Conservation (phyloP, 2,329 filamentous ascomycete species). For the Epichloe gansuensis region DNA sequence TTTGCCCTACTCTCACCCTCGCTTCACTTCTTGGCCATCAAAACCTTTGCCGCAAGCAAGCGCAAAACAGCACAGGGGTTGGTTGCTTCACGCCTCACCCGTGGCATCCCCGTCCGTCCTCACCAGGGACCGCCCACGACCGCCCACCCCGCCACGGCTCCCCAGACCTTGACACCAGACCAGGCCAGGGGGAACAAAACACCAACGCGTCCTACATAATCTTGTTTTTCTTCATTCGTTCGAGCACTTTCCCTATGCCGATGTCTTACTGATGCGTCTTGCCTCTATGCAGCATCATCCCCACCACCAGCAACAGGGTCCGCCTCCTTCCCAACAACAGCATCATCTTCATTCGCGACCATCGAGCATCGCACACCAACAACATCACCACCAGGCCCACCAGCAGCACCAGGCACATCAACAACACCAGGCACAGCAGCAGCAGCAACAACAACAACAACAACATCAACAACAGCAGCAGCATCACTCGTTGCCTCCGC, state of each 20-base stretch:
- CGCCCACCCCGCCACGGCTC: constrained; percentile 24
- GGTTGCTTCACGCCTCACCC: constrained; percentile 37
- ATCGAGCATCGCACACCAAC: constrained; percentile 61
- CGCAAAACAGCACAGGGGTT: constrained; percentile 19
- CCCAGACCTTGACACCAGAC: constrained; percentile 33
- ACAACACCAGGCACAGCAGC: constrained; percentile 54
- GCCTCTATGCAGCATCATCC: constrained; percentile 63
- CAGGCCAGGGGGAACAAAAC: constrained; percentile 35
- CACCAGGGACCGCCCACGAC: constrained; percentile 20
- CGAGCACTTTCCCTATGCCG: constrained; percentile 25
- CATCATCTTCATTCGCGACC: constrained; percentile 61
- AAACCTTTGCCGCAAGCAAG: constrained; percentile 15
- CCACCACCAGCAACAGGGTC: constrained; percentile 62
- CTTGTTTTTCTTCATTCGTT: constrained; percentile 26
- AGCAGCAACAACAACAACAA: constrained; percentile 29
- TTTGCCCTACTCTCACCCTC: background rate
- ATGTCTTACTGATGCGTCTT: constrained; percentile 44
- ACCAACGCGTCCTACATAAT: constrained; percentile 34
- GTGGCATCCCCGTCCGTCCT: constrained; percentile 32
- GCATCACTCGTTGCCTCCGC: constrained; percentile 7
- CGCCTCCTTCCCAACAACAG: constrained; percentile 42
- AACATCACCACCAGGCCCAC: constrained; percentile 20
- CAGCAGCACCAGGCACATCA: constrained; percentile 49
- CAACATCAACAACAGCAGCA: constrained; percentile 46
- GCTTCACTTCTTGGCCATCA: background rate